A percentile compares a stretch with the other conserved stretches of the same genome.
phyloP scores from a whole-genome alignment of 2,329 filamentous ascomycete genomes.

The Cercospora sp. region DNA sequence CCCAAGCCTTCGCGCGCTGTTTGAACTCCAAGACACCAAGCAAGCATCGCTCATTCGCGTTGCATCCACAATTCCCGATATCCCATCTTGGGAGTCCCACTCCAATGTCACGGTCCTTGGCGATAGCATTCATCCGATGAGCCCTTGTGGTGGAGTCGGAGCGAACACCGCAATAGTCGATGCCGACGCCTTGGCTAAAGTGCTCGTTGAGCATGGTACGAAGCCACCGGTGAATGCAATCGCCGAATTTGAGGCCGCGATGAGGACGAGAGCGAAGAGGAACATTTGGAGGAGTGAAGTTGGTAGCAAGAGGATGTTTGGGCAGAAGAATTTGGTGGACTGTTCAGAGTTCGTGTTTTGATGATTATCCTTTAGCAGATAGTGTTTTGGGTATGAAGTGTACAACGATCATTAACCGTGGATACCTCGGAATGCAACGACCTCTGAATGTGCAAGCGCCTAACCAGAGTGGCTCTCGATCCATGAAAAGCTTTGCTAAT shows the following conservation, averaged over 20 bases:
- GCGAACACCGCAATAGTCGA: conserved; percentile 50
- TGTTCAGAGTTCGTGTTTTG: conserved; percentile 8
- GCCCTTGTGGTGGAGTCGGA: conserved; percentile 49
- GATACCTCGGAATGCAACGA: too few species aligned
- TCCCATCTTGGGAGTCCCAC: conserved; percentile 38
- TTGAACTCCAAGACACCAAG: conserved; percentile 26
- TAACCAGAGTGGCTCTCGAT: too few species aligned
- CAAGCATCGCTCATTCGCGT: conserved; percentile 40
- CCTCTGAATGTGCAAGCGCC: too few species aligned
- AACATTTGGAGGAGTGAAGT: conserved; percentile 32
- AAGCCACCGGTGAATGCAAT: conserved; percentile 34
- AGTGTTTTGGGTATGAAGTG: background rate
- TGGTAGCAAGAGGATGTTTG: conserved; percentile 33
- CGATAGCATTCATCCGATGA: conserved; percentile 50
- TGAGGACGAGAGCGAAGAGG: conserved; percentile 40
- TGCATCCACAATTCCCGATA: conserved; percentile 37
- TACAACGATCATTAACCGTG: background rate
- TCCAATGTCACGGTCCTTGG: conserved; percentile 46
- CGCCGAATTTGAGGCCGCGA: conserved; percentile 40
- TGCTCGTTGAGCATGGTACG: conserved; percentile 37
- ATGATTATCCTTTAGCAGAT: background rate
- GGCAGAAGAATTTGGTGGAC: conserved; percentile 27
- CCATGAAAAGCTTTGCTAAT: too few species aligned
- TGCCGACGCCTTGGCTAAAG: conserved; percentile 44
- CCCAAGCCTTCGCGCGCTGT: conserved; percentile 23